Evolutionary conservation across 805 yeast species (phyloP).

Genomic region (Clavispora carvajalis): DNA sequence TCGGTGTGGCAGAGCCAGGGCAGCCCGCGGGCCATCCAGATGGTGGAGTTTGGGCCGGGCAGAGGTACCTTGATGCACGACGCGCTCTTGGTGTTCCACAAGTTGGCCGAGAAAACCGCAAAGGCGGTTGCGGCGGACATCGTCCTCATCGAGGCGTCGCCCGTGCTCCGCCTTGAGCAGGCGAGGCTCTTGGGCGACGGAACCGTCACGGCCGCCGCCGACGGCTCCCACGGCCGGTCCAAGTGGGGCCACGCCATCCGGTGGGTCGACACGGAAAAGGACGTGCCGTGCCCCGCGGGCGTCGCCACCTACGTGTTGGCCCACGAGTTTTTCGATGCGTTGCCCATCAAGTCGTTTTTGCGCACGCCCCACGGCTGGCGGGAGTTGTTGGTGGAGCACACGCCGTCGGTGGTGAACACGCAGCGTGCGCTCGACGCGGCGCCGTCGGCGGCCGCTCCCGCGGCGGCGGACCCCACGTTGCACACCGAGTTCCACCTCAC

Average conservation of each 20-base stretch:
- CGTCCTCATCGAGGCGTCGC: constrained; percentile 67
- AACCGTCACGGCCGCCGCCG: constrained; percentile 11
- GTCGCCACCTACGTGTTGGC: constrained; percentile 64
- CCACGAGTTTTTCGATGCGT: constrained; percentile 84
- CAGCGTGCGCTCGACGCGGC: constrained; percentile 21
- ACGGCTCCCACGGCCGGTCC: constrained; percentile 35
- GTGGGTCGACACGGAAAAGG: constrained; percentile 61
- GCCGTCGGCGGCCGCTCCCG: constrained; percentile 4
- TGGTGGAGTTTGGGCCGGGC: constrained; percentile 85
- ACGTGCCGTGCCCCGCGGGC: constrained; percentile 22
- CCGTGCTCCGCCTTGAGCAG: constrained; percentile 56
- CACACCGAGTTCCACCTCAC: constrained; percentile 49
- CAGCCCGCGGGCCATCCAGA: constrained; percentile 42
- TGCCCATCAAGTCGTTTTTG: constrained; percentile 69
- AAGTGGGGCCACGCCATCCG: constrained; percentile 47
- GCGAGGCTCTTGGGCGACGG: constrained; percentile 30
- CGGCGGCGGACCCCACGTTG: constrained; percentile 4
- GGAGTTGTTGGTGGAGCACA: constrained; percentile 64
- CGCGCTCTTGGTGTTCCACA: constrained; percentile 43
- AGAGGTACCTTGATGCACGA: constrained; percentile 75
- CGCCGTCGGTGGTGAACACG: constrained; percentile 30
- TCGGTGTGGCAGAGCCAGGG: constrained; percentile 55
- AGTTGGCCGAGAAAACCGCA: constrained; percentile 24
- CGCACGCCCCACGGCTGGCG: constrained; percentile 70
- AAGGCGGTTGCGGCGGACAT: constrained; percentile 34